These are phyloP conservation scores for Verticillium dahliae DNA, from an alignment of 2,329 filamentous ascomycete species.

Conservation along the genomic window DNA sequence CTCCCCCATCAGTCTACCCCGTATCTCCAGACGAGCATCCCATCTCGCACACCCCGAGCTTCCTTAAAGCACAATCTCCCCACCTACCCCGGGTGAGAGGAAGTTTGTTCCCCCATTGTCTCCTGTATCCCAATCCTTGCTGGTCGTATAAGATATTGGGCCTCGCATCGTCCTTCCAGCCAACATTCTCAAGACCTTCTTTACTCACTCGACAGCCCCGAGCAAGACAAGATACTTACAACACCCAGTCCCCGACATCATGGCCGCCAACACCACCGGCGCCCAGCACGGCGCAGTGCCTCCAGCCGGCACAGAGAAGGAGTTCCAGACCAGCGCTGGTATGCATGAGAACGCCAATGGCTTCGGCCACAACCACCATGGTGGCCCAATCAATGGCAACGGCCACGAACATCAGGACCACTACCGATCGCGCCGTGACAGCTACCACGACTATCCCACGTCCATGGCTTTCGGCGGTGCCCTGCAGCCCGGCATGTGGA, in stretches of 20 bases:
- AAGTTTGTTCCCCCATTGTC: neutral
- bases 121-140: neutral
- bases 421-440: slow-evolving; percentile 2
- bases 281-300: slow-evolving; percentile 4
- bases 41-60: neutral
- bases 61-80: neutral
- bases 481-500: slow-evolving; percentile 65
- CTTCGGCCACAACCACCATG: slow-evolving; percentile 5
- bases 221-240: neutral
- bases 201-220: neutral
- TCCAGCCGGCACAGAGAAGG: slow-evolving; percentile 8
- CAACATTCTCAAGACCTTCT: neutral
- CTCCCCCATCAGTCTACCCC: neutral
- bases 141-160: neutral
- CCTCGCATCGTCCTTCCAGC: no score
- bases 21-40: neutral
- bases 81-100: slow-evolving; percentile 2
- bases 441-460: slow-evolving; percentile 1
- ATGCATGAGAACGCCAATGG: slow-evolving; percentile 7
- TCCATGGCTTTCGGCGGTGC: slow-evolving; percentile 59
- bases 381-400: slow-evolving; percentile 3
- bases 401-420: slow-evolving; percentile 7
- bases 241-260: neutral
- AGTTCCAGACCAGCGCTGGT: slow-evolving; percentile 1
- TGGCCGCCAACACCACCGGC: slow-evolving; percentile 7